These are phyloP conservation scores for Durio zibethinus DNA, from an alignment of 345 rosid species.

Conservation along the genomic window DNA sequence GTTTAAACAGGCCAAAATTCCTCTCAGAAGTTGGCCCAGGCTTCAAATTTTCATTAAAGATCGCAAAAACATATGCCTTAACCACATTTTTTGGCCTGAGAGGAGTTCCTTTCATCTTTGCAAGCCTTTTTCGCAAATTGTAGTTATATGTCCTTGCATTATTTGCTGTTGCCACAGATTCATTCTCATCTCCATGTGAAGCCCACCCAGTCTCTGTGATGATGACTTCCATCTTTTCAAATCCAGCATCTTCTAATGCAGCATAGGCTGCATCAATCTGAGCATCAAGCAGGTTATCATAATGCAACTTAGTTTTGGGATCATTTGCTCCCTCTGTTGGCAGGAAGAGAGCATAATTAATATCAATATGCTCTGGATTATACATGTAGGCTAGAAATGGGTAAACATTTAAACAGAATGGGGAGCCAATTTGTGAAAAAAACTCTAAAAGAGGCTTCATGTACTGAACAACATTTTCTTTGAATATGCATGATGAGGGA, in stretches of 20 bases:
- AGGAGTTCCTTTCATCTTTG: slow-evolving; percentile 95
- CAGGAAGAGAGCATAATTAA: slow-evolving; percentile 90
- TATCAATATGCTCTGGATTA: slow-evolving; percentile 71
- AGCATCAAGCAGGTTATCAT: slow-evolving; percentile 99
- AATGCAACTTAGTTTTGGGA: slow-evolving; percentile 58
- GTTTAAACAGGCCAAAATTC: slow-evolving; percentile 85
- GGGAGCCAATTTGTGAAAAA: slow-evolving; percentile 72
- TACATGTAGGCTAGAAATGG: slow-evolving; percentile 83
- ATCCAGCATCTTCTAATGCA: slow-evolving; percentile 83
- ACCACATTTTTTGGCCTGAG: slow-evolving; percentile 64
- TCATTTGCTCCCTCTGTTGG: slow-evolving; percentile 69
- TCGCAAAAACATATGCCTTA: slow-evolving; percentile 85
- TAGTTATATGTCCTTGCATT: slow-evolving; percentile 90
- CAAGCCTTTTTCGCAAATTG: slow-evolving; percentile 89
- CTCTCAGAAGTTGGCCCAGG: slow-evolving; percentile 87
- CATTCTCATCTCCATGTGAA: slow-evolving; percentile 74
- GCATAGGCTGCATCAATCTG: slow-evolving; percentile 94
- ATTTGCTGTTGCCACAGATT: slow-evolving; percentile 73
- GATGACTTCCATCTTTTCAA: slow-evolving; percentile 78
- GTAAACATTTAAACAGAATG: slow-evolving; percentile 94
- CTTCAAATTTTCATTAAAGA: slow-evolving; percentile 80
- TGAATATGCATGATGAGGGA: slow-evolving; percentile 85
- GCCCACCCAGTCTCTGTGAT: slow-evolving; percentile 99
- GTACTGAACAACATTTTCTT: slow-evolving; percentile 54
- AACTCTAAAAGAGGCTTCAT: slow-evolving; percentile 90